Conservation (phyloP, 2,329 filamentous ascomycete genomes). For the Botrytis medusae region DNA sequence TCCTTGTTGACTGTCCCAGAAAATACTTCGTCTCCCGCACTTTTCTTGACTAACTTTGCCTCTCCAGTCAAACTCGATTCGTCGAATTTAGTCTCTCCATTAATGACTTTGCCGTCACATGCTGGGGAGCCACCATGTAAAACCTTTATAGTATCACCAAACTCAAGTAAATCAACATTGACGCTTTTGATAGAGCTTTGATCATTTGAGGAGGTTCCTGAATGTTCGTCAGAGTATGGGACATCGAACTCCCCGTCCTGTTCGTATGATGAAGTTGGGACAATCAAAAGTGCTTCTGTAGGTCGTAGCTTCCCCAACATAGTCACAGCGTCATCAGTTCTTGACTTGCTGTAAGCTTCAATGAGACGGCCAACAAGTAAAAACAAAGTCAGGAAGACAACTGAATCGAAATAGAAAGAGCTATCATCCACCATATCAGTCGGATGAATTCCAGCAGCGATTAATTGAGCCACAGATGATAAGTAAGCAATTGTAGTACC, state of each 20-base stretch:
- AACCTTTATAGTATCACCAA: conserved; percentile 72
- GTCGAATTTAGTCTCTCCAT: conserved; percentile 70
- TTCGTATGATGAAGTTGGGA: conserved; percentile 38
- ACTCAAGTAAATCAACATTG: conserved; percentile 61
- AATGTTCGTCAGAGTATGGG: conserved; percentile 34
- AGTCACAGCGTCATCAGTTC: conserved; percentile 81
- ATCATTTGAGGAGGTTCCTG: conserved; percentile 2
- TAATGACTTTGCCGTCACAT: conserved; percentile 70
- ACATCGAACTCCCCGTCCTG: conserved; percentile 52
- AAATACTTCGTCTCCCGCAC: conserved; percentile 62
- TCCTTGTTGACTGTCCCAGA: conserved; percentile 75
- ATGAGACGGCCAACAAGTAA: conserved; percentile 72
- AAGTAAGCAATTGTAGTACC: conserved; percentile 87
- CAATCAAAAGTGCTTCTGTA: conserved; percentile 70
- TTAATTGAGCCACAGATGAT: conserved; percentile 76
- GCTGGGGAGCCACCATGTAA: conserved; percentile 80
- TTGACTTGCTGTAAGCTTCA: conserved; percentile 89
- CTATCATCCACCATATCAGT: conserved; percentile 45
- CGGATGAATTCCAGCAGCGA: conserved; percentile 56
- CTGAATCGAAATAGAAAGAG: conserved; percentile 83
- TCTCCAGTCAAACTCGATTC: conserved; percentile 89
- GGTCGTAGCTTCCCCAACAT: conserved; percentile 77
- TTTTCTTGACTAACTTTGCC: conserved; percentile 65
- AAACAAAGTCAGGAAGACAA: conserved; percentile 89
- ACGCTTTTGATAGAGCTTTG: conserved; percentile 28